Conservation (phyloP, 192 early-diverging fungal species). For the Haplosporangium gracile region DNA sequence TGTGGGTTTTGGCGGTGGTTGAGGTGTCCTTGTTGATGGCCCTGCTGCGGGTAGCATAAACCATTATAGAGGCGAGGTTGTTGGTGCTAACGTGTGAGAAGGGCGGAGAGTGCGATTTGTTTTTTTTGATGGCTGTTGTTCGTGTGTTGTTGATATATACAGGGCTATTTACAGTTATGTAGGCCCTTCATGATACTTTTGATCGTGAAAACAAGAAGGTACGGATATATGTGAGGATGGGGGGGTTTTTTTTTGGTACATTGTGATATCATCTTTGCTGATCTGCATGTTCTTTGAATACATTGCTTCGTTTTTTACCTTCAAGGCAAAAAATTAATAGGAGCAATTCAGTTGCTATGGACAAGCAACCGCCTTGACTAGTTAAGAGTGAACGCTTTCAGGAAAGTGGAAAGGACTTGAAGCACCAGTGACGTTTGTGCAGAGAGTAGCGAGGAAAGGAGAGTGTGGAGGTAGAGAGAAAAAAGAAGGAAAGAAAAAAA, state of each 20-base stretch:
- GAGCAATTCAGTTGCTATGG: not conserved
- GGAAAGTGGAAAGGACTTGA: not conserved
- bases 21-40: not conserved
- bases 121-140: not conserved
- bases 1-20: not conserved
- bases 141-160: too few relatives aligned
- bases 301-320: not conserved
- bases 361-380: not conserved
- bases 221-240: too few relatives aligned
- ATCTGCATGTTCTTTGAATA: too few relatives aligned
- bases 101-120: not conserved
- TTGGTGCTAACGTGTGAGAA: not conserved
- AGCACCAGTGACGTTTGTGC: not conserved
- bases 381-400: not conserved
- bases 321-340: not conserved
- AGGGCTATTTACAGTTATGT: too few relatives aligned
- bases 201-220: too few relatives aligned
- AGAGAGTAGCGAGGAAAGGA: not conserved
- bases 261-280: too few relatives aligned
- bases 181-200: too few relatives aligned
- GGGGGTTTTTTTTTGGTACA: too few relatives aligned
- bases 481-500: not conserved
- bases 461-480: not conserved
- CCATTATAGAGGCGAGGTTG: slow-evolving; percentile 11
- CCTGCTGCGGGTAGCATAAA: slow-evolving; percentile 26